Evolutionary conservation across 306 rosid species (phyloP), one percentile per base, ranked within the genome.

Genomic region (Cucumis hystrix): DNA sequence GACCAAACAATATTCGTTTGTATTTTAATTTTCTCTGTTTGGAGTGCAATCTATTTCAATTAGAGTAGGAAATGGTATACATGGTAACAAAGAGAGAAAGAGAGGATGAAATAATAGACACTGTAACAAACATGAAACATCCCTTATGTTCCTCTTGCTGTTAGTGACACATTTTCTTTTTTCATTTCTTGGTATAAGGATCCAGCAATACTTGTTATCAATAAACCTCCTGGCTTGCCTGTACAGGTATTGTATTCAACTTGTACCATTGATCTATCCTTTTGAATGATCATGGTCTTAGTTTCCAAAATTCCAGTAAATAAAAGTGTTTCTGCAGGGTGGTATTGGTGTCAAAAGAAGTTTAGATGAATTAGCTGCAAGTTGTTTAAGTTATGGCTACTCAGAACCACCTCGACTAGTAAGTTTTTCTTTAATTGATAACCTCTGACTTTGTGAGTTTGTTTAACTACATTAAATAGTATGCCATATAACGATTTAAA

Each of bases 201-300:
- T 88, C 90, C 96, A 21, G 88, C 93, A 21, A 89, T 83, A 77
- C 80, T 92, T 59, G 96, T 88, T 61, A 81, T 90, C 83, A 92
- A 92, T 77, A 95, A 95, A 87, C 97, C 98, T 78, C 91, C 97
- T 12, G 97, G 97, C 79, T 80, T 95, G 96, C 91, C 96, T 5
- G 98, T 90, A 35, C 97, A 94, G 94, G 98, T 93, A 75, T 75
- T 81, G 60, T 28, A 21, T 45, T 54, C 51, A 76, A 77, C 56
- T 61, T 25, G 33, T 37, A 49, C 25, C 8, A 49, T n/a, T 23
- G 39, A 71, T 69, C 13, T 39, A 45, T 45, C 75, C 39, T 69
- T 68, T 76, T 63, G 16, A 54, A 57, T 79, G 51, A 9, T 71
- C 60, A 41, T 82, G 33, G 41, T 69, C 62, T 72, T 49, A 57